Base-by-base conservation (phyloP, 1,284 basidiomycete genomes). In the Sparassis latifolia region DNA sequence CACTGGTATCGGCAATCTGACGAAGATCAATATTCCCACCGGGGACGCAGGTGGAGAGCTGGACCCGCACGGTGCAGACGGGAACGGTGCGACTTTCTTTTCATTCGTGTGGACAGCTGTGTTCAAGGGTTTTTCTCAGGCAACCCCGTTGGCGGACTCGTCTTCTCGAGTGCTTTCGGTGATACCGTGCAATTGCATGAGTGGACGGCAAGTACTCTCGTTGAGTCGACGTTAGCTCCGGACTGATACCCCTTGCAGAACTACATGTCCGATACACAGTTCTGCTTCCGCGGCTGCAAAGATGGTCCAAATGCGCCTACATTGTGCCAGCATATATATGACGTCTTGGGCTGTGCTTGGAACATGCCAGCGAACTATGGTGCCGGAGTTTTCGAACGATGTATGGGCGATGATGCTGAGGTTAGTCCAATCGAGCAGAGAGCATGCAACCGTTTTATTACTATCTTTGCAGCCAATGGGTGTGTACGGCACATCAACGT, bases 251-350 rank as follows among this genome's bases (percentile, higher is more conserved):
- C 5, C 20, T 20, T 20, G 48, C 50, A 74, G 72, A 82, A 82
- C 64, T 84, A 82, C 60, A 70, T 86, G 48, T 75, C 79, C 2
- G 71, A 69, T 56, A 66, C 70, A 41, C 65, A 78, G 56, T 91
- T 89, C 69, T 90, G 87, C 67, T 78, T 92, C 71, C 77, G 87
- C 52, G 86, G 78, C 4, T 91, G 88, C 66, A 80, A 76, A 50
- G 74, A 75, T 42, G 84, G 79, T 12, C 71, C 75, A 2, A 68
- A 70, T 33, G 81, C 86, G 5, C 74, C 82, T 0, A 67, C 66
- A 0, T 73, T 79, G 60, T 91, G 89, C 63, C 68, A 87, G 52
- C 77, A 84, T 59, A 81, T 86, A 55, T 82, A 84, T 66, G 83
- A 86, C 55, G 68, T 73, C 39, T 75, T 84, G 69, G 82, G 84